A percentile compares a stretch with the other conserved stretches of the same genome.
Evolutionary conservation across 202 grass and related monocot genomes (phyloP).

Genomic region (Eragrostis tef): DNA sequence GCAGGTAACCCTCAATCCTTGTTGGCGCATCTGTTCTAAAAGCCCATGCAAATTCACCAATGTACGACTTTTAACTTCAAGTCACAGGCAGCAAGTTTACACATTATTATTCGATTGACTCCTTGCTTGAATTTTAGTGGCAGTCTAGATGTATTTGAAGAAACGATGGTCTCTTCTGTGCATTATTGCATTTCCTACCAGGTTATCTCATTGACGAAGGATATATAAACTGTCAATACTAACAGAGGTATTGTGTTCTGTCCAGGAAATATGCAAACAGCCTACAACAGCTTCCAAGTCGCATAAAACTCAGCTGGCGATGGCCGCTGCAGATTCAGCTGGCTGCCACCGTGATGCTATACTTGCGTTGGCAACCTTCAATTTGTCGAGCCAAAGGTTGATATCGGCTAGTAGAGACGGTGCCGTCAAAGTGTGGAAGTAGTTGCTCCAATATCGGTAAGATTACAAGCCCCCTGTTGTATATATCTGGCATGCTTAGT

Average conservation of each 20-base stretch:
- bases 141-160: neutral
- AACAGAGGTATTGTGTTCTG: neutral
- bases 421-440: conserved; percentile 97
- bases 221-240: neutral
- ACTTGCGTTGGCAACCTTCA: conserved; percentile 76
- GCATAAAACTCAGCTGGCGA: conserved; percentile 71
- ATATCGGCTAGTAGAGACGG: conserved; percentile 89
- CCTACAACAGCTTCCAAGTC: conserved; percentile 42
- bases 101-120: neutral
- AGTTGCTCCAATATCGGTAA: conserved; percentile 35
- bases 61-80: neutral
- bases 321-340: conserved; percentile 71
- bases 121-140: neutral
- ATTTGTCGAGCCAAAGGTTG: conserved; percentile 83
- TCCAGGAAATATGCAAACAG: conserved; percentile 74
- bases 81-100: neutral
- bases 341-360: conserved; percentile 86
- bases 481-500: conserved; percentile 45
- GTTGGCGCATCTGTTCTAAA: neutral
- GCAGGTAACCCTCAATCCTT: conserved; percentile 61
- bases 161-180: neutral
- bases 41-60: neutral
- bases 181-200: neutral
- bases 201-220: neutral
- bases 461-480: conserved; percentile 33